Conservation (phyloP, 1,139 yeast genomes). For the Suhomyces bolitotheri region DNA sequence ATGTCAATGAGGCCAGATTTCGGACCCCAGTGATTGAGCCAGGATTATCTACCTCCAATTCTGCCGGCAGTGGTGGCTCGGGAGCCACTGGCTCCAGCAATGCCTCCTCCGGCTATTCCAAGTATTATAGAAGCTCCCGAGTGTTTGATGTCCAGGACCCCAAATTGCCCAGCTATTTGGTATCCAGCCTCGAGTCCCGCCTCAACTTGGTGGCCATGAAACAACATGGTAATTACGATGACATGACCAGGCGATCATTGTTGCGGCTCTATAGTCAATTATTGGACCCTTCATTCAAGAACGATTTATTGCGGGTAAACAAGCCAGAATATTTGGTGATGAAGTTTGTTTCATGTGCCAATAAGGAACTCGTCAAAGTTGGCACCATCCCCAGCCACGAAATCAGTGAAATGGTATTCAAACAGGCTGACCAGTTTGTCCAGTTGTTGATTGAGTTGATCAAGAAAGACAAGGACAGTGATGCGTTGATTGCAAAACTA, state of each 20-base stretch:
- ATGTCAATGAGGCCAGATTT: slow-evolving; percentile 60
- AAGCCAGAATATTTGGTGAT: slow-evolving; percentile 66
- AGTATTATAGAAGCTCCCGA: slow-evolving; percentile 18
- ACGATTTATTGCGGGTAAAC: slow-evolving; percentile 40
- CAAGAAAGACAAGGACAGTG: slow-evolving; percentile 44
- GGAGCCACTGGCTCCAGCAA: slow-evolving; percentile 8
- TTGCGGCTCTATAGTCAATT: slow-evolving; percentile 64
- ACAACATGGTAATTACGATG: slow-evolving; percentile 39
- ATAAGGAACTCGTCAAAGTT: slow-evolving; percentile 59
- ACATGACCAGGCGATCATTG: slow-evolving; percentile 44
- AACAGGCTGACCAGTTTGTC: slow-evolving; percentile 60
- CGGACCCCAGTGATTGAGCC: slow-evolving; percentile 34
- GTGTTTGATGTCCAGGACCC: slow-evolving; percentile 19
- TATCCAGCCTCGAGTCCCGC: slow-evolving; percentile 47
- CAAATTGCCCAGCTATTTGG: slow-evolving; percentile 48
- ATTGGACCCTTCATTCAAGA: slow-evolving; percentile 49
- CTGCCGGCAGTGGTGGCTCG: slow-evolving; percentile 10
- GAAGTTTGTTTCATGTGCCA: slow-evolving; percentile 64
- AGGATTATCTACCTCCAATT: slow-evolving; percentile 2
- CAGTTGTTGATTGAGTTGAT: slow-evolving; percentile 52
- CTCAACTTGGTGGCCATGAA: slow-evolving; percentile 57
- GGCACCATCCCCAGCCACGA: slow-evolving; percentile 41
- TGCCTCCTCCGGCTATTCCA: slow-evolving; percentile 15
- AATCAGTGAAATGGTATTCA: slow-evolving; percentile 48
- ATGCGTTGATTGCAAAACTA: slow-evolving; percentile 41